Base-by-base conservation (phyloP, 352 stramenopile genomes). In the Phytophthora sojae region DNA sequence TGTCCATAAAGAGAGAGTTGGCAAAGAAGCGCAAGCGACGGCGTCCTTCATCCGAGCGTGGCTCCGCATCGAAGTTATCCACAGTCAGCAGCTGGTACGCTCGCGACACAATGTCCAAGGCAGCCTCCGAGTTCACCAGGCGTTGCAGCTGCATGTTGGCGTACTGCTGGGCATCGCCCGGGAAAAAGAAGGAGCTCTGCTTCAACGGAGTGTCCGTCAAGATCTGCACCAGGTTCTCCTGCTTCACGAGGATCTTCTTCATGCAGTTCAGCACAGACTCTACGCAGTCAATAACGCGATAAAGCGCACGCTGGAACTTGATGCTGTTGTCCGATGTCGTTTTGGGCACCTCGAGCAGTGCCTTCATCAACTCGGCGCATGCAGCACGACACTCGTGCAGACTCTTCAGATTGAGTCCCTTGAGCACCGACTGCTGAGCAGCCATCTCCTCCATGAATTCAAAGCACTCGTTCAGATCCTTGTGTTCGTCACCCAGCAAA, bases 1-100 rank as follows among this genome's bases (percentile, higher is more conserved):
- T 96, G 39, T 96, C 88, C 89, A 96, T 96, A 61, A 96, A 96
- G 8, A 96, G 59, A 5, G 89, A 96, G 71, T 96, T 96, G 5
- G 89, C 86, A 30, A 96, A 96, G 76, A 96, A 96, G 0, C 89
- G 88, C 45, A 96, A 61, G 32, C 89, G 89, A 35, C 89, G 89
- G n/a, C 88, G 88, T 54, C 89, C 89, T 79, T 96, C 89, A 5
- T 94, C 86, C 0, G 89, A 96, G 2, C 89, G 88, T n/a, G 89
- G 89, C 47, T 96, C 89, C 1, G 89, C 89, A 60, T 96, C 89
- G 60, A 96, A 95, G 75, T 96, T 96, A 59, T 96, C 89, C 0
- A 96, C 89, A 0, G 89, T 95, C 42, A 96, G 73, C n/a, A 96
- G 52, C 56, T 96, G 88, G 67, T 96, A 95, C 0, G 89, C 89